phyloP scores from a whole-genome alignment of 306 rosid genomes.

The Cucurbita moschata region DNA sequence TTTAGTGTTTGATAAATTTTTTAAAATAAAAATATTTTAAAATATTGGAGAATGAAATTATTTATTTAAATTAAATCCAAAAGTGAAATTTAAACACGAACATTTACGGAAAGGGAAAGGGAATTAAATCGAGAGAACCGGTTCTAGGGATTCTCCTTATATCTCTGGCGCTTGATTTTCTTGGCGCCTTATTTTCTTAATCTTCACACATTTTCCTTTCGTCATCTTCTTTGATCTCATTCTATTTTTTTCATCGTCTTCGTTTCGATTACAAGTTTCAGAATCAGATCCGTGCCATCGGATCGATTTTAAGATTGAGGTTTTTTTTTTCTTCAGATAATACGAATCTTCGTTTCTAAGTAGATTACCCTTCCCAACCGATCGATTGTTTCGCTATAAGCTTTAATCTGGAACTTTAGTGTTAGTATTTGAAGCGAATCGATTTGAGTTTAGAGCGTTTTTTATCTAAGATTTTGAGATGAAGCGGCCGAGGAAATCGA shows the following conservation, averaged over 20 bases:
- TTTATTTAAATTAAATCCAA: too few species aligned
- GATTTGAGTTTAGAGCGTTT: constrained; percentile 10
- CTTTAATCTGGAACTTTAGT: constrained; percentile 5
- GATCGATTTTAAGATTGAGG: neutral
- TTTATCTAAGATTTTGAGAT: constrained; percentile 34
- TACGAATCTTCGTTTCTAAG: neutral
- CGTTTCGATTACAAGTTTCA: neutral
- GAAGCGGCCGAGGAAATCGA: constrained; percentile 66
- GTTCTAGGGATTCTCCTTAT: neutral
- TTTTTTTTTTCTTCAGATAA: neutral
- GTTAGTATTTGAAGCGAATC: neutral
- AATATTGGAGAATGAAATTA: too few species aligned
- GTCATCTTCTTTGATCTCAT: neutral
- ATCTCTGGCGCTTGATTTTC: neutral
- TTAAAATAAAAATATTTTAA: too few species aligned
- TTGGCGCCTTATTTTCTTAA: too few species aligned
- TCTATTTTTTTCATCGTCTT: neutral
- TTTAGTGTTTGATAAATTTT: neutral
- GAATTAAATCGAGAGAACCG: neutral
- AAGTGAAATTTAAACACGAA: too few species aligned
- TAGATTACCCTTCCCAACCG: neutral
- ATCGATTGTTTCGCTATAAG: neutral
- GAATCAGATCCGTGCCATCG: neutral
- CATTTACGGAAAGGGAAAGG: too few species aligned
- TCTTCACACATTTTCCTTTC: neutral